Evolutionary conservation across 148 eudicot genomes (phyloP), one percentile per base, ranked within the genome.

Genomic region (Camellia sinensis): DNA sequence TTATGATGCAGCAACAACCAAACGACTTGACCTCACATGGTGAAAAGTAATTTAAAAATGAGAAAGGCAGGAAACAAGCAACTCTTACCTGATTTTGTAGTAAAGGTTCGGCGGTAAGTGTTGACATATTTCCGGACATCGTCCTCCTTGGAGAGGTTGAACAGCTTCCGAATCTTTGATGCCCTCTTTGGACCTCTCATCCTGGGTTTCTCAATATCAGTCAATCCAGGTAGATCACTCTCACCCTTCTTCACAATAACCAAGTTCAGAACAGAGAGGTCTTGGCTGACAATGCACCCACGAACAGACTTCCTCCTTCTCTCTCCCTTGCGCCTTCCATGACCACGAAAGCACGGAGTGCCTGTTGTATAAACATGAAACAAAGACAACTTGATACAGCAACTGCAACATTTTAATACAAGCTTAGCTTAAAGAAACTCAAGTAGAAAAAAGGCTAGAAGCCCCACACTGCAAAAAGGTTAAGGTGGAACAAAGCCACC

Each of bases 261-360:
- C 29, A 70, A 45, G 54, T 70, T 70, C 73, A 70, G 50, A 70
- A 84, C 86, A 22, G 83, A 80, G 57, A 84, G 86, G 63, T 80
- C 86, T 2, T 77, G 86, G 75, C 86, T 84, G 5, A 84, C 83
- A 73, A 84, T 84, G 75, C 86, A 84, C 44, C 86, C 86, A 76
- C 83, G 80, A 10, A 84, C 86, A 84, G 86, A 84, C 81, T 84
- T 84, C 86, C 86, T 84, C 44, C 83, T 76, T 3, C 86, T 80
- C 78, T 84, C 86, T 19, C 86, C 86, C 21, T 77, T 80, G 22
- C 83, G 80, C 79, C 86, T 84, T n/a, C 83, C 86, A 73, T 76
- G 17, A 43, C 86, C 86, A 44, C 83, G 80, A 70, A 84, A 84
- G 78, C 86, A 84, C 11, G 83, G 74, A 52, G 86, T 80, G 5